Base-by-base conservation (phyloP, 768 basidiomycete species). In the Amanita jacksonii region DNA sequence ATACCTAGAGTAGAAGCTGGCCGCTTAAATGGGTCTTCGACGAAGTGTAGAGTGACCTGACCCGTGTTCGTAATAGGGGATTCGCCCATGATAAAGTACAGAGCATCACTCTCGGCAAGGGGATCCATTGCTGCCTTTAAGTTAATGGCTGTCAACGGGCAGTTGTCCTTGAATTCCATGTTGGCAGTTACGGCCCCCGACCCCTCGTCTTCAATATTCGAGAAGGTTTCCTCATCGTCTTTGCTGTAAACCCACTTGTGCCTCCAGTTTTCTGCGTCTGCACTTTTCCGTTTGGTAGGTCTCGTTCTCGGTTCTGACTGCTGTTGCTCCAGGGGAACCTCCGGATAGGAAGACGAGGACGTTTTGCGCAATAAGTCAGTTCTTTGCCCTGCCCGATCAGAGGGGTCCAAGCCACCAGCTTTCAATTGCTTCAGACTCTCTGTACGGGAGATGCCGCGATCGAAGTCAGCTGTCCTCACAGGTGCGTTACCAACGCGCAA, bases 51-150 rank as follows among this genome's bases (percentile, higher is more conserved):
- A 6, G 44, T 45, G 13, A 45, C 36, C 36, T 45, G 36, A 8
- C 24, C 44, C 19, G 18, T 15, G 20, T 20, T 20, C 10, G 22
- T n/a, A 19, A 31, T 15, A 7, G 43, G 43, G 8, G 44, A 38
- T 13, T 45, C 44, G 4, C 27, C 35, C 19, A 45, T 38, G 19
- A 35, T 45, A 20, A 45, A 38, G 20, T 31, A 45, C 8, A 45
- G 36, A 12, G 24, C 22, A 9, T 37, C 34, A 9, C 25, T 4
- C 9, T 36, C 12, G 4, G 41, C 24, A 15, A 24, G 19, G 2
- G 18, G 10, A 15, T 25, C 33, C 20, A 23, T 19, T 8, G 41
- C 13, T 23, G 13, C 10, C 22, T 33, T 25, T 22, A n/a, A 23
- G 9, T 34, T 33, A 9, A 9, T n/a, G 25, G n/a, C 9, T n/a